phyloP scores from a whole-genome alignment of 1,139 yeast species.

The Trichomonascaceae sp. region DNA sequence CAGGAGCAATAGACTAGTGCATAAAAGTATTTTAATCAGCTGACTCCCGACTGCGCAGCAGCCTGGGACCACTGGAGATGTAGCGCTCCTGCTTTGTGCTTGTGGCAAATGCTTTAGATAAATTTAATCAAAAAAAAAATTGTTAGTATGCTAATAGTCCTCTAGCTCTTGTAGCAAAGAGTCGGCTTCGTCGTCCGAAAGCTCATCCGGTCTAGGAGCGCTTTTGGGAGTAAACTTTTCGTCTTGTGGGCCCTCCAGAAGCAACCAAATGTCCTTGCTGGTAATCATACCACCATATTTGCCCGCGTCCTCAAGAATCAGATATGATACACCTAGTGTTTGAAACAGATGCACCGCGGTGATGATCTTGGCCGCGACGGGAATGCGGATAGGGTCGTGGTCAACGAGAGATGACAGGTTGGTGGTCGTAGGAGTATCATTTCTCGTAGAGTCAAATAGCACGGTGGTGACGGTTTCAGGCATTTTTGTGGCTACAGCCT shows the following conservation, averaged over 20 bases:
- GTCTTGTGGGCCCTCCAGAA: no score
- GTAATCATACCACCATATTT: conserved; percentile 44
- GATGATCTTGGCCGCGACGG: conserved; percentile 26
- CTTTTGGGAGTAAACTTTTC: no score
- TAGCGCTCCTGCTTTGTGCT: no score
- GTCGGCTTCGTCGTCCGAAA: no score
- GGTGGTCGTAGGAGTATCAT: conserved; percentile 5
- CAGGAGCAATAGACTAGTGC: background rate
- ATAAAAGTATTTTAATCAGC: no score
- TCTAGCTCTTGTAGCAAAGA: no score
- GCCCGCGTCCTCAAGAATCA: conserved; percentile 38
- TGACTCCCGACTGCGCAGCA: no score
- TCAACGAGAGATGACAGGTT: conserved; percentile 18
- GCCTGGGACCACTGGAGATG: no score
- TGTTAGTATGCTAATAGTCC: no score
- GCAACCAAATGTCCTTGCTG: conserved; percentile 51
- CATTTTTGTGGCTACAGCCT: conserved; percentile 3
- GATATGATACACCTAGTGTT: conserved; percentile 39
- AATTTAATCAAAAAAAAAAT: no score
- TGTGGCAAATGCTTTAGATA: no score
- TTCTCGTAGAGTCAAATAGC: conserved; percentile 1
- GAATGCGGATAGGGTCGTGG: conserved; percentile 19
- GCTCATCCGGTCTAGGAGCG: no score
- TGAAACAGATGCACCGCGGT: conserved; percentile 37
- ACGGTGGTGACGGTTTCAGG: background rate